Evolutionary conservation across 768 basidiomycete genomes (phyloP).

Genomic region (Xerocomellus amylosporus): DNA sequence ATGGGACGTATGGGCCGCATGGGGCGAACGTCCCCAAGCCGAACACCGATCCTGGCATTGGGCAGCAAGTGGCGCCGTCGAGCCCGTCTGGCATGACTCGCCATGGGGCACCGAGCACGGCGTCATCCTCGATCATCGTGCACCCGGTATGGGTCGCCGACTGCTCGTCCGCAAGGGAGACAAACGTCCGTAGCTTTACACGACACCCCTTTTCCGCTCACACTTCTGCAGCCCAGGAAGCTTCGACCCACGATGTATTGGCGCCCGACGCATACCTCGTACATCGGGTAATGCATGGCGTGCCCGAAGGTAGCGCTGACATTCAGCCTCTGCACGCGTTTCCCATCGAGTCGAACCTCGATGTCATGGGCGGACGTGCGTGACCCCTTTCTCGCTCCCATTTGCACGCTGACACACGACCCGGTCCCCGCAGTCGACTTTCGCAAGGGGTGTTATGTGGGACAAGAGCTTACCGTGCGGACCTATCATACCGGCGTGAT

Average conservation of each 20-base stretch:
- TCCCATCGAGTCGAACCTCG: slow-evolving; percentile 93
- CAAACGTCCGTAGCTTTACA: slow-evolving; percentile 55
- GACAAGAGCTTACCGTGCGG: slow-evolving; percentile 94
- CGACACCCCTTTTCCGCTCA: background rate
- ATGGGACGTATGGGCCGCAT: slow-evolving; percentile 80
- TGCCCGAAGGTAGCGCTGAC: slow-evolving; percentile 84
- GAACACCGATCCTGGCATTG: slow-evolving; percentile 48
- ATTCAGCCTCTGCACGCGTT: slow-evolving; percentile 75
- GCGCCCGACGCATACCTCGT: slow-evolving; percentile 60
- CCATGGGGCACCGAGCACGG: slow-evolving; percentile 61
- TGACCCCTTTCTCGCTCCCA: slow-evolving; percentile 10
- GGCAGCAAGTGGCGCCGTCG: slow-evolving; percentile 72
- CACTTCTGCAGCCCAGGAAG: slow-evolving; percentile 46
- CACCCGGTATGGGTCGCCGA: slow-evolving; percentile 75
- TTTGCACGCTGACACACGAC: background rate
- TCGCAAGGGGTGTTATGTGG: slow-evolving; percentile 96
- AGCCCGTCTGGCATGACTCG: slow-evolving; percentile 68
- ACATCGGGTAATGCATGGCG: slow-evolving; percentile 77
- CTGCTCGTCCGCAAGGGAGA: slow-evolving; percentile 68
- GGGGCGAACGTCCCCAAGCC: slow-evolving; percentile 51
- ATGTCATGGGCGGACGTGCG: slow-evolving; percentile 91
- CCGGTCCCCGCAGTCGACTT: slow-evolving; percentile 83
- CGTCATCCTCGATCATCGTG: slow-evolving; percentile 61
- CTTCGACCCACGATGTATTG: slow-evolving; percentile 53
- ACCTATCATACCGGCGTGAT: slow-evolving; percentile 93